Evolutionary conservation across 2,329 filamentous ascomycete genomes (phyloP), one percentile per base, ranked within the genome.

Genomic region (Aspergillus aculeatus): DNA sequence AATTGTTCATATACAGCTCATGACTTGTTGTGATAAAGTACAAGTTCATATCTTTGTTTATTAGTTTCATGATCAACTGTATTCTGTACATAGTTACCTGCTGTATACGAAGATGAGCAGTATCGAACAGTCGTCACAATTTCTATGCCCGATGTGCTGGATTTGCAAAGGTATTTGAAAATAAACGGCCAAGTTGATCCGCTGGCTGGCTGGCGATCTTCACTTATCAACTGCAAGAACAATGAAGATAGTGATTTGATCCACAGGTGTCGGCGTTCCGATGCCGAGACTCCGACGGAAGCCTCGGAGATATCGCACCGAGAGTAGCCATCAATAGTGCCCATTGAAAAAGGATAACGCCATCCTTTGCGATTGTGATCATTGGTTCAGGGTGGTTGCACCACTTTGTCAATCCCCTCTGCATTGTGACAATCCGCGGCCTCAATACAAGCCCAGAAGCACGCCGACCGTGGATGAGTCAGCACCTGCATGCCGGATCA

Each of bases 401-500:
- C n/a, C 38, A 44, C n/a, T 44, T 19, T 44, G 38, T 44, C 38
- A 44, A 7, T 10, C 6, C 14, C 5, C 7, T 7, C 14, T 44
- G 16, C 38, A 44, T 44, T 44, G n/a, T 44, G 38, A 44, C 38
- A 44, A 19, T 19, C 14, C 38, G 9, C 14, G 14, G 16, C 16
- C 38, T 12, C 5, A 44, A 19, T 44, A n/a, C 38, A 35, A 12
- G 38, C 38, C 38, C n/a, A 7, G 38, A 44, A 44, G 14, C 38
- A 44, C n/a, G 47, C 11, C 47, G 31, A 16, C 41, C 16, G 38
- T 21, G 26, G 41, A 52, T 48, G 38, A 58, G 49, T 58, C 47
- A 59, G 57, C 32, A 21, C 57, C 48, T 51, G 32, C 52, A 47
- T 59, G 51, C 52, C 52, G 47, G 52, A 31, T 59, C 47, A 59